phyloP scores from a whole-genome alignment of 2,329 filamentous ascomycete genomes.

The Cytospora schulzeri region DNA sequence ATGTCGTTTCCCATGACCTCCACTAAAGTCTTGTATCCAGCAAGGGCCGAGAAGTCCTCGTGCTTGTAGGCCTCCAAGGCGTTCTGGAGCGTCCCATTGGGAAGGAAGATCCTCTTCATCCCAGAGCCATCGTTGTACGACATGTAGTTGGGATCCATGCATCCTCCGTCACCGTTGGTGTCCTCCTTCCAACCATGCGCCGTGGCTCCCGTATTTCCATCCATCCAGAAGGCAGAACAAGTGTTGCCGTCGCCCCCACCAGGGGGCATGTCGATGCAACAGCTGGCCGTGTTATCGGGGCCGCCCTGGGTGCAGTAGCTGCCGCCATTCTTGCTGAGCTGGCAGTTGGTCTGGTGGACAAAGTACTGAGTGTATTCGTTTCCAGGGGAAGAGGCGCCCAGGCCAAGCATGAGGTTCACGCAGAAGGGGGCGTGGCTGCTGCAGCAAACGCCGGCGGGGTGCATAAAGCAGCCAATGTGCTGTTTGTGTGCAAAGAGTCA shows the following conservation, averaged over 20 bases:
- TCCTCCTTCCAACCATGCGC: not conserved
- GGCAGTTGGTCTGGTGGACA: not conserved
- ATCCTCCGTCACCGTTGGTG: not conserved
- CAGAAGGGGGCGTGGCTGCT: not conserved
- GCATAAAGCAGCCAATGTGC: slow-evolving; percentile 1
- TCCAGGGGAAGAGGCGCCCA: not conserved
- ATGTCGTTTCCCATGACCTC: not conserved
- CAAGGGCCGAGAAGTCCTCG: not conserved
- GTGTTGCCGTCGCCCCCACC: not conserved
- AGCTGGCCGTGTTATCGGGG: not conserved
- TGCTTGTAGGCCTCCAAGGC: not conserved
- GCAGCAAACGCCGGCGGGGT: not conserved
- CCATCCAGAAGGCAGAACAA: not conserved
- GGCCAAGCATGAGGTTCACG: not conserved
- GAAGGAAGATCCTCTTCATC: not conserved
- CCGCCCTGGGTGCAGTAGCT: slow-evolving; percentile 6
- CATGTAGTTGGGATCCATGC: slow-evolving; percentile 1
- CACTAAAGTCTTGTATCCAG: not conserved
- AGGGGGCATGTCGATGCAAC: not conserved
- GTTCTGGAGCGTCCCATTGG: not conserved
- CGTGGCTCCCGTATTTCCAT: not conserved
- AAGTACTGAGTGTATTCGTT: not conserved
- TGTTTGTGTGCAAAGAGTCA: not conserved
- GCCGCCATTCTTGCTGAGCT: not conserved
- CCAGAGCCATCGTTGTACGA: slow-evolving; percentile 2